Evolutionary conservation across 75 land plant genomes (phyloP), one percentile per base, ranked within the genome.

Genomic region (Selaginella tamariscina): DNA sequence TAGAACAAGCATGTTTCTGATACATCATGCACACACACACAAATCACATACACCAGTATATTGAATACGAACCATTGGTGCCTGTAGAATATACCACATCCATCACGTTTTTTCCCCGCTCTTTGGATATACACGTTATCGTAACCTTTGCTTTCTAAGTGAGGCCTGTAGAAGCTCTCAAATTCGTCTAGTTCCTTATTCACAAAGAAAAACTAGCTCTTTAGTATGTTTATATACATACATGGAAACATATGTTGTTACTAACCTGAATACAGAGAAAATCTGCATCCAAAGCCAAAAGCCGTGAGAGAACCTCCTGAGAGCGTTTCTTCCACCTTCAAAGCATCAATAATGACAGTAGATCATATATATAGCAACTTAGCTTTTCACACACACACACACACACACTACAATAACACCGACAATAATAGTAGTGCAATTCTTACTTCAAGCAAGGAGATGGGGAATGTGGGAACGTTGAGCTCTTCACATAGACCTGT

Each of bases 111-210:
- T 65, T 75, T 69, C 21, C 88, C 90, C 64, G 73, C 70, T 70
- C 97, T 79, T 73, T 92, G 80, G 32, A 86, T 59, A 75, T 92
- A 92, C 2, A 81, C 73, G 55, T 88, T 81, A 56, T 82, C 77
- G 68, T 92, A 92, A 18, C 95, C 97, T 71, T 63, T 26, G 22
- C 54, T 73, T 15, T 81, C 81, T 75, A 92, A 57, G 22, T 75
- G 80, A 49, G 26, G 66, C 73, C 85, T 84, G 72, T 89, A 92
- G 70, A 86, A 92, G 66, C 68, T 77, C 68, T 84, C 85, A 84
- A 74, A 91, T 66, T 86, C 88, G 79, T 92, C 97, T 65, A 92
- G 66, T 69, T 92, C 97, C 97, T 92, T n/a, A n/a, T n/a, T n/a
- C n/a, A 65, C 49, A 67, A 54, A 68, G n/a, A 68, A 32, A 2